phyloP scores from a whole-genome alignment of 2,329 filamentous ascomycete species.

The Penicillium vulpinum region DNA sequence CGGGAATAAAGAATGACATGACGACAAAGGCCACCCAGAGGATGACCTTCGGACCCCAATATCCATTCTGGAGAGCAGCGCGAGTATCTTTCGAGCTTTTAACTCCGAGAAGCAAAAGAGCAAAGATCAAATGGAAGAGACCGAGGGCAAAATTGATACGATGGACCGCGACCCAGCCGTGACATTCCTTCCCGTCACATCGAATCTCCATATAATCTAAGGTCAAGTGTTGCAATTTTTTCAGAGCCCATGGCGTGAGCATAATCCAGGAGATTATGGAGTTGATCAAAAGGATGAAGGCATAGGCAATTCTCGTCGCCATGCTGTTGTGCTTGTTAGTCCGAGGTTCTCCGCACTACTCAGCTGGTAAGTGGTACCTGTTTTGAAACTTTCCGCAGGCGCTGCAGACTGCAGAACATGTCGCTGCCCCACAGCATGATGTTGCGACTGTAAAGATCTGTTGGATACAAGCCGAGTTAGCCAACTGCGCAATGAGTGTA shows the following conservation, averaged over 20 bases:
- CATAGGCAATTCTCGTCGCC: conserved; percentile 94
- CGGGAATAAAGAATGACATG: conserved; percentile 91
- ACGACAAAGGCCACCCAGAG: conserved; percentile 85
- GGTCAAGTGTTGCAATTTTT: conserved; percentile 88
- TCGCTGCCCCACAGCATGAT: conserved; percentile 94
- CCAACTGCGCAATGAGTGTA: conserved; percentile 1
- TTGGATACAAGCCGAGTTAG: conserved; percentile 7
- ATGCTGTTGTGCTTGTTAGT: conserved; percentile 61
- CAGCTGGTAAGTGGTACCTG: conserved; percentile 58
- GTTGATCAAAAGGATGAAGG: conserved; percentile 91
- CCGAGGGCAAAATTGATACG: conserved; percentile 97
- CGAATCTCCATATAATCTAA: conserved; percentile 95
- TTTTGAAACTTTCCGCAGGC: conserved; percentile 97
- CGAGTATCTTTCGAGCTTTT: conserved; percentile 82
- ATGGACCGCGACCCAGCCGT: conserved; percentile 95
- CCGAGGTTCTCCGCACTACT: not conserved
- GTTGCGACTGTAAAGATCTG: conserved; percentile 75
- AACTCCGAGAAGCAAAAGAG: conserved; percentile 81
- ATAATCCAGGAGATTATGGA: conserved; percentile 98
- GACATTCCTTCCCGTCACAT: conserved; percentile 86
- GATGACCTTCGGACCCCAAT: conserved; percentile 95
- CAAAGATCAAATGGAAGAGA: conserved; percentile 86
- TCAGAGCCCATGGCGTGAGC: conserved; percentile 97
- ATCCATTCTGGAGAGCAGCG: conserved; percentile 92
- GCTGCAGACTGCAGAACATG: conserved; percentile 92